Percentiles rank a stretch among this genome's conserved stretches.
phyloP scores from a whole-genome alignment of 1,284 basidiomycete species.

The Cutaneotrichosporon cutaneum region DNA sequence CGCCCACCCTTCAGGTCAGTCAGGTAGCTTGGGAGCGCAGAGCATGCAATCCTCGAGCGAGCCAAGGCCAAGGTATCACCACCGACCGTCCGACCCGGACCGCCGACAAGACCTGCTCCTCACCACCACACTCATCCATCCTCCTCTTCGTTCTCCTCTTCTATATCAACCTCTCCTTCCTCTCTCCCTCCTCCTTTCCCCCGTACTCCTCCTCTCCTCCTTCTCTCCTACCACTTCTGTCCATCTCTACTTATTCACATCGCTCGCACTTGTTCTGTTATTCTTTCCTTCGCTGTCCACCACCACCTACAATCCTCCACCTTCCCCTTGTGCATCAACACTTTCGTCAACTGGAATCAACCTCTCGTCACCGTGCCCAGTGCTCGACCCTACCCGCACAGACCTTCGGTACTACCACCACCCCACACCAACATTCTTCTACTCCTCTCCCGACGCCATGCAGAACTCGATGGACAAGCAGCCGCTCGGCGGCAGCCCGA shows the following conservation, averaged over 20 bases:
- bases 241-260: not conserved
- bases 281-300: not conserved
- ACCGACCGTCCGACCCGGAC: not conserved
- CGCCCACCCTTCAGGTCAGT: no score
- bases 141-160: not conserved
- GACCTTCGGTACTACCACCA: not conserved
- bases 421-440: not conserved
- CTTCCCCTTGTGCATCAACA: constrained; percentile 9
- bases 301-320: not conserved
- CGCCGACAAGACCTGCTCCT: constrained; percentile 7
- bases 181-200: constrained; percentile 3
- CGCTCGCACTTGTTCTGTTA: not conserved
- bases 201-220: not conserved
- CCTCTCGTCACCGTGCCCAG: constrained; percentile 1
- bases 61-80: constrained; percentile 1
- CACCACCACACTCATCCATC: not conserved
- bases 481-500: not conserved
- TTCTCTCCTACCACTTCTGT: not conserved
- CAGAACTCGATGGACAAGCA: constrained; percentile 7
- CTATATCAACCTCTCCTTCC: not conserved
- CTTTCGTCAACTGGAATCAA: constrained; percentile 7
- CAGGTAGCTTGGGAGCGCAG: no score
- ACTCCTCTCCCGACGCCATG: not conserved
- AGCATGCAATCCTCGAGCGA: not conserved
- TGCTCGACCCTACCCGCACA: not conserved